These are phyloP conservation scores for Astrothelium subdiscretum DNA, from an alignment of 495 filamentous ascomycete genomes.

Conservation along the genomic window DNA sequence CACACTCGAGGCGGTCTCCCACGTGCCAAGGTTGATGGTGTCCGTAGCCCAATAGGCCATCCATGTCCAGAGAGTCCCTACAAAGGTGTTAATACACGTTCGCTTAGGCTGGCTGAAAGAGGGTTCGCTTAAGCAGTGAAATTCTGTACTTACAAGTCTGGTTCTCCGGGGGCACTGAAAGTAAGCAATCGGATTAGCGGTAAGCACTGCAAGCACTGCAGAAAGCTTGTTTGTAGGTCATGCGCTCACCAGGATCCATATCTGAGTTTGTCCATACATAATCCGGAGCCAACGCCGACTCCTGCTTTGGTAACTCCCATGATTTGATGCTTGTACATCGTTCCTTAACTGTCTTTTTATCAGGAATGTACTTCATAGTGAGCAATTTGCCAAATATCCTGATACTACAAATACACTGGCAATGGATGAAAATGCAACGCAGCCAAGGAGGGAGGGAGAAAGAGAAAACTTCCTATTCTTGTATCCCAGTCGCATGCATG, in stretches of 20 bases:
- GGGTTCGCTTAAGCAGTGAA: too few species aligned
- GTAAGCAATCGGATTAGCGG: conserved; percentile 18
- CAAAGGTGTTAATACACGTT: not conserved
- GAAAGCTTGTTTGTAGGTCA: not conserved
- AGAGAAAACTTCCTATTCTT: not conserved
- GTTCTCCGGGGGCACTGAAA: conserved; percentile 31
- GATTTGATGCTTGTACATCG: conserved; percentile 31
- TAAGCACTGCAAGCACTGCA: not conserved
- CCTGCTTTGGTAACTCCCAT: conserved; percentile 40
- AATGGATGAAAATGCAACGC: not conserved
- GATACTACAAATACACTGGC: not conserved
- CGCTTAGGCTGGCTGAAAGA: not conserved
- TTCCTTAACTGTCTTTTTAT: conserved; percentile 17
- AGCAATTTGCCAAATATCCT: not conserved
- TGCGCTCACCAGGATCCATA: conserved; percentile 3
- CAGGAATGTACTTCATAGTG: conserved; percentile 5
- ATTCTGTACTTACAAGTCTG: conserved; percentile 32
- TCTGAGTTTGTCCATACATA: conserved; percentile 39
- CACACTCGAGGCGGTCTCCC: conserved; percentile 22
- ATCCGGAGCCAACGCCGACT: conserved; percentile 34
- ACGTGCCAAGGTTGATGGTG: conserved; percentile 9
- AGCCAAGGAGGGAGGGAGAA: not conserved
- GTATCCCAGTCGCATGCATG: not conserved
- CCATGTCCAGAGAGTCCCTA: conserved; percentile 4
- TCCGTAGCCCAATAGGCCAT: conserved; percentile 12